Conservation (phyloP, 75 land plant genomes). For the Cunninghamia lanceolata region DNA sequence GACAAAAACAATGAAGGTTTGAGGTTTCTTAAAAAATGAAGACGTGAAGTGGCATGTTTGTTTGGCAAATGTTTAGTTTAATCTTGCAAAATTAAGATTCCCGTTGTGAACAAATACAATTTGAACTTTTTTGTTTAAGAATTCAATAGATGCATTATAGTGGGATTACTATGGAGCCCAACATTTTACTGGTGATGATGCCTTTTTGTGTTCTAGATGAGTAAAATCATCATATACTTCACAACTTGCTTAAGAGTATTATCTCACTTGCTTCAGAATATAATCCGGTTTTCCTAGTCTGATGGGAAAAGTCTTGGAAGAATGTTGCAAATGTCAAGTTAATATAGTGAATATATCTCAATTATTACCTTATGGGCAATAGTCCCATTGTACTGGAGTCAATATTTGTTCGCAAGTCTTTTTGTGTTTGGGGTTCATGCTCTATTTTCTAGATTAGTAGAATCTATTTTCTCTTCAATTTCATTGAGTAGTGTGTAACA, state of each 20-base stretch:
- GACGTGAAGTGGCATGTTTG: not conserved
- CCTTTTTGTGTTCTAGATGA: not conserved
- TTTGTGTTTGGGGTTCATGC: not conserved
- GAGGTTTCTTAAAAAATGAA: not conserved
- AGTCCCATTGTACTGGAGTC: not conserved
- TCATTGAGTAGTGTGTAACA: not conserved
- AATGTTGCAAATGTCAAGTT: not conserved
- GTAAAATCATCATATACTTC: not conserved
- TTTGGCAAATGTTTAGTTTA: not conserved
- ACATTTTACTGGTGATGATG: not conserved
- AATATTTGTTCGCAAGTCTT: not conserved
- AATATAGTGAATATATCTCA: not conserved
- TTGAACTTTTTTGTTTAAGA: not conserved
- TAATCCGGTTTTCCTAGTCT: not conserved
- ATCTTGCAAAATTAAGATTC: not conserved
- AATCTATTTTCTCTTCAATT: not conserved
- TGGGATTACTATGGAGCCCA: not conserved
- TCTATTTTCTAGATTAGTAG: not conserved
- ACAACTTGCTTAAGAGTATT: not conserved
- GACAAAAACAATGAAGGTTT: not conserved
- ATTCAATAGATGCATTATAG: not conserved
- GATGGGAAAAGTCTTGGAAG: not conserved
- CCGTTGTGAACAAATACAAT: not conserved
- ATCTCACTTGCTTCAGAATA: not conserved
- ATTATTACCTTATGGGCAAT: not conserved